Evolutionary conservation across 139 green algal genomes (phyloP).

Genomic region (Tetraselmis chui): DNA sequence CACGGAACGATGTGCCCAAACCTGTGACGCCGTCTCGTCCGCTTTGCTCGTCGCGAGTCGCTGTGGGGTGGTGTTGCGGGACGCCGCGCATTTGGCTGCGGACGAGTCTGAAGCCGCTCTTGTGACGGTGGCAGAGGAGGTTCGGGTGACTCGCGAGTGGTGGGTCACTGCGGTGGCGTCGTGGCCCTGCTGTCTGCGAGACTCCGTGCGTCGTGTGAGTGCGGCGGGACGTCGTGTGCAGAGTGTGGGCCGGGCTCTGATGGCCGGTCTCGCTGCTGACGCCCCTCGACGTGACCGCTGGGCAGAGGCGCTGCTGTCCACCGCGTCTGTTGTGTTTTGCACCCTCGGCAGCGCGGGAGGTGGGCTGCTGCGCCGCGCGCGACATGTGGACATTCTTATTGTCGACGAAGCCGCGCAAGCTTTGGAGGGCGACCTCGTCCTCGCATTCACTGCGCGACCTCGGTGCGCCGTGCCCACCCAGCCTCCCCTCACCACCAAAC

Average conservation of each 20-base stretch:
- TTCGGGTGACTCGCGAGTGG: not conserved
- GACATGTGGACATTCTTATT: conserved; percentile 2
- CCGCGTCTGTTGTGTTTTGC: conserved; percentile 9
- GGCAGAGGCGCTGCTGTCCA: not conserved
- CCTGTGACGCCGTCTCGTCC: not conserved
- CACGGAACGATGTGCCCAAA: not conserved
- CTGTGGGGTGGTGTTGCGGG: not conserved
- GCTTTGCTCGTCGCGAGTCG: not conserved
- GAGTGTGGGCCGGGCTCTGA: too few relatives aligned
- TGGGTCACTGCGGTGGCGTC: not conserved
- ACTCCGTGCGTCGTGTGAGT: too few relatives aligned
- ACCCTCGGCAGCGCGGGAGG: conserved; percentile 8
- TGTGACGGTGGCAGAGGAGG: not conserved
- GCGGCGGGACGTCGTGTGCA: too few relatives aligned
- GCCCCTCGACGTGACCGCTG: too few relatives aligned
- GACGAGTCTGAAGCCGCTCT: not conserved
- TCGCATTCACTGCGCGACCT: conserved; percentile 3
- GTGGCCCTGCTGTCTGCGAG: too few relatives aligned
- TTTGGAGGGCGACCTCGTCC: conserved; percentile 8
- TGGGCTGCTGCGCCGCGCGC: not conserved
- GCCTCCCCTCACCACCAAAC: not conserved
- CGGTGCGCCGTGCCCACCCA: not conserved
- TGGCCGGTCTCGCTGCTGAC: too few relatives aligned
- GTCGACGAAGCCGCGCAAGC: conserved; percentile 19
- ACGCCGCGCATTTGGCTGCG: too few relatives aligned